phyloP scores from a whole-genome alignment of 441 rosid species.

The Eruca vesicaria region DNA sequence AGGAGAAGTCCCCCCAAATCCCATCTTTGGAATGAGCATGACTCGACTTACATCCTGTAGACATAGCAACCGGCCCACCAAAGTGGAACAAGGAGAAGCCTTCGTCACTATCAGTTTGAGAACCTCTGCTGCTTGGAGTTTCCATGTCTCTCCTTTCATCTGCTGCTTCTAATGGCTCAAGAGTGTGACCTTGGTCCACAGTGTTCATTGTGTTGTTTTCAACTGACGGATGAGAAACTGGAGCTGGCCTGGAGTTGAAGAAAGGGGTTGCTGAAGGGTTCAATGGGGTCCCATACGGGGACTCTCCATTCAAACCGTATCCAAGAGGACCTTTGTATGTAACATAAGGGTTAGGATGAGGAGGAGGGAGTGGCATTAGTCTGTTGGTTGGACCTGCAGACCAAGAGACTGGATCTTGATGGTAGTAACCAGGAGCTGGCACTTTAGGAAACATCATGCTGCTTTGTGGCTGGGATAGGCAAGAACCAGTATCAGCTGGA shows the following conservation, averaged over 20 bases:
- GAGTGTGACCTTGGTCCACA: slow-evolving; percentile 36
- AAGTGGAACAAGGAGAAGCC: slow-evolving; percentile 90
- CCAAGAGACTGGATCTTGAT: slow-evolving; percentile 86
- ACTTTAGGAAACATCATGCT: slow-evolving; percentile 40
- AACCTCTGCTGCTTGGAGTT: slow-evolving; percentile 37
- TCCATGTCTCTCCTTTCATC: slow-evolving; percentile 33
- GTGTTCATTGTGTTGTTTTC: slow-evolving; percentile 44
- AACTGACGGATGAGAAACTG: slow-evolving; percentile 55
- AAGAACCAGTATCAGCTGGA: slow-evolving; percentile 37
- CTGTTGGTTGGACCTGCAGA: slow-evolving; percentile 65
- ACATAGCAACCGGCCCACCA: slow-evolving; percentile 74
- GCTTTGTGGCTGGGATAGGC: slow-evolving; percentile 49
- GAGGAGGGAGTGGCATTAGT: slow-evolving; percentile 47
- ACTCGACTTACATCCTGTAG: slow-evolving; percentile 47
- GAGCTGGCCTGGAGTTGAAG: slow-evolving; percentile 46
- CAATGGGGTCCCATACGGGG: slow-evolving; percentile 50
- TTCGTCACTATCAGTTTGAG: slow-evolving; percentile 36
- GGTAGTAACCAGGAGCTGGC: slow-evolving; percentile 78
- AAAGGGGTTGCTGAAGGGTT: slow-evolving; percentile 52
- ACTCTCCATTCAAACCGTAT: slow-evolving; percentile 41
- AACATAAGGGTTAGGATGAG: slow-evolving; percentile 59
- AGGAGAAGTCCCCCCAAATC: no score
- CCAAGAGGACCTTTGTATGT: slow-evolving; percentile 56
- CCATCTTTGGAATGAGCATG: slow-evolving; percentile 45
- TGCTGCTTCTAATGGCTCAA: slow-evolving; percentile 34